A percentile compares a stretch with the other conserved stretches of the same genome.
These are phyloP conservation scores for Aspergillus transmontanensis DNA, from an alignment of 2,329 filamentous ascomycete genomes.

Conservation along the genomic window DNA sequence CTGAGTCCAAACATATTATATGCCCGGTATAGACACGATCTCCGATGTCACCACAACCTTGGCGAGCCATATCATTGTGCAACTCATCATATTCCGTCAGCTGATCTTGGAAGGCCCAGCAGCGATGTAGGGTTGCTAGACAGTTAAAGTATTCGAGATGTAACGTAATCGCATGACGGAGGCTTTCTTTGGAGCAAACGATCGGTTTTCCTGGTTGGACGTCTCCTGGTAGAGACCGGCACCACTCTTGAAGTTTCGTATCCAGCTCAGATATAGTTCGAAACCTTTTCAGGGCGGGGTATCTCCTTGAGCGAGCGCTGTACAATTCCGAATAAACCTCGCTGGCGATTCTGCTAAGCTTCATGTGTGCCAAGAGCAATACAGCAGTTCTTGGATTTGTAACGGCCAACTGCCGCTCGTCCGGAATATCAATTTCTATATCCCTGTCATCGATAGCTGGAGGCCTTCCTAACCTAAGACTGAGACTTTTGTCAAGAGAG, in stretches of 20 bases:
- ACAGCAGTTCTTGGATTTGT: neutral
- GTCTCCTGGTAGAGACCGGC: neutral
- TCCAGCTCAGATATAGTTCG: constrained; percentile 2
- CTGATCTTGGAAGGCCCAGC: constrained; percentile 1
- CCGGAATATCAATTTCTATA: neutral
- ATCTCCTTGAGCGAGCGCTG: neutral
- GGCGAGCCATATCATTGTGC: neutral
- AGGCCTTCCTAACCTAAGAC: neutral
- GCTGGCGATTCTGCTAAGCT: neutral
- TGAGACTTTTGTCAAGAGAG: constrained; percentile 1
- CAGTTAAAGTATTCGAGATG: constrained; percentile 2
- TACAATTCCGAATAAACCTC: neutral
- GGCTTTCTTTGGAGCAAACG: neutral
- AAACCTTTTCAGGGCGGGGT: neutral
- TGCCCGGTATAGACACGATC: constrained; percentile 4
- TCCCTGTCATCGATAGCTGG: neutral
- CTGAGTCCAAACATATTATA: neutral
- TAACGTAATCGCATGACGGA: neutral
- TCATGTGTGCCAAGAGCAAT: neutral
- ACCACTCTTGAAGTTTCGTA: neutral
- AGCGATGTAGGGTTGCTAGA: neutral
- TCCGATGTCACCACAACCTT: neutral
- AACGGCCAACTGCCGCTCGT: neutral
- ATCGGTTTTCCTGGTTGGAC: neutral
- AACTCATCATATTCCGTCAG: neutral